These are phyloP conservation scores for Lolium rigidum DNA, from an alignment of 176 grass and related monocot species.

Conservation along the genomic window DNA sequence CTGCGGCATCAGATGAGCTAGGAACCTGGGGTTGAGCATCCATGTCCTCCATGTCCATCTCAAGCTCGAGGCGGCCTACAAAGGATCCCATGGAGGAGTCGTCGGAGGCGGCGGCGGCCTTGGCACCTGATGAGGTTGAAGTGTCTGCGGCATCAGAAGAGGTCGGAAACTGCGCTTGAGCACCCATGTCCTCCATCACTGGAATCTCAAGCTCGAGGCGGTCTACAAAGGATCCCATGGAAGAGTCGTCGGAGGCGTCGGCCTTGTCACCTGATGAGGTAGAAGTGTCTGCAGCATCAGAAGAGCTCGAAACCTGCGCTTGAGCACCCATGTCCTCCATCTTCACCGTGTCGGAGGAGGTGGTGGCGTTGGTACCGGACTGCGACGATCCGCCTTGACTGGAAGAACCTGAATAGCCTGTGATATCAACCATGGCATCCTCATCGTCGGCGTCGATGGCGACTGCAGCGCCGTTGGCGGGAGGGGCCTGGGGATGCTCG, in stretches of 20 bases:
- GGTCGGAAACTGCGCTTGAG: background rate
- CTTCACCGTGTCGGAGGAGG: background rate
- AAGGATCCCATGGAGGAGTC: background rate
- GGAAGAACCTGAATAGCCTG: conserved; percentile 1
- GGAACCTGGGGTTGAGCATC: background rate
- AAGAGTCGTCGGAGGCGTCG: background rate
- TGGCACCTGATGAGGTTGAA: background rate
- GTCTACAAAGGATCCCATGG: too few species aligned
- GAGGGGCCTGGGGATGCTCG: background rate
- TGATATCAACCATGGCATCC: background rate
- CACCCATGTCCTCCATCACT: background rate
- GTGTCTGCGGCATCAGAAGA: background rate
- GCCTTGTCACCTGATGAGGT: background rate
- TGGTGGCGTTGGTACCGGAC: background rate
- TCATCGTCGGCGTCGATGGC: background rate
- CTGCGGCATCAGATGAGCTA: background rate
- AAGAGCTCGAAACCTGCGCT: background rate
- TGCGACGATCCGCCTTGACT: background rate
- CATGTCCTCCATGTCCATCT: background rate
- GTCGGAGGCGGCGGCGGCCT: background rate
- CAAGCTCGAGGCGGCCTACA: too few species aligned
- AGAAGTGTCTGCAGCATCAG: background rate
- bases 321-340: background rate
- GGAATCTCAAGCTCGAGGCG: too few species aligned
- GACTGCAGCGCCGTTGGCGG: background rate